Conservation (phyloP, 768 basidiomycete species). For the Krasilnikovozyma curviuscula region DNA sequence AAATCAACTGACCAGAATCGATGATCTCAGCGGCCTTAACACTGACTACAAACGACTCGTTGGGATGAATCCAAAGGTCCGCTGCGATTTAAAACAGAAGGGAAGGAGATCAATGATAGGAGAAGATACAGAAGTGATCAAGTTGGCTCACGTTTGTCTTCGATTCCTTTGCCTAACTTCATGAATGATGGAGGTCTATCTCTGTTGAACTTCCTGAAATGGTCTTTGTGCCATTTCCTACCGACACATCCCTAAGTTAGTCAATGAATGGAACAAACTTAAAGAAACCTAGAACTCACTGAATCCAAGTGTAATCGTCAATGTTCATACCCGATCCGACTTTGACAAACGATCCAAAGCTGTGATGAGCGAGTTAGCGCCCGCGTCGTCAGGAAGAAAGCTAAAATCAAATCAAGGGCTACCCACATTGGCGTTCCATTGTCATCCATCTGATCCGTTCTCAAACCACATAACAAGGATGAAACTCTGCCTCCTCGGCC, state of each 20-base stretch:
- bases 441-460: constrained; percentile 36
- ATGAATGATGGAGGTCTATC: constrained; percentile 51
- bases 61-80: constrained; percentile 71
- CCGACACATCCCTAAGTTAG: constrained; percentile 18
- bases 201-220: constrained; percentile 61
- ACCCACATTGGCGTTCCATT: constrained; percentile 41
- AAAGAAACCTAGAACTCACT: constrained; percentile 18
- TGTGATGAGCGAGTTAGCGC: constrained; percentile 20
- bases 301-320: constrained; percentile 66
- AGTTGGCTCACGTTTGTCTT: constrained; percentile 28
- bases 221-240: constrained; percentile 35
- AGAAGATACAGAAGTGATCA: constrained; percentile 14
- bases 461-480: constrained; percentile 68
- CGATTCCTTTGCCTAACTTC: constrained; percentile 18
- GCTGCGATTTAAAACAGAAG: constrained; percentile 20
- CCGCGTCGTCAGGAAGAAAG: not conserved
- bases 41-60: constrained; percentile 77
- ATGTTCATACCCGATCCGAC: constrained; percentile 78
- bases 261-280: not conserved
- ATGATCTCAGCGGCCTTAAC: constrained; percentile 88
- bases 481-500: constrained; percentile 75
- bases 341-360: constrained; percentile 71
- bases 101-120: not conserved
- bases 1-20: constrained; percentile 36
- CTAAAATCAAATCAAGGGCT: not conserved